Percentiles rank a stretch among this genome's conserved stretches.
Conservation (phyloP, 768 basidiomycete genomes). For the Boletellus sp. region DNA sequence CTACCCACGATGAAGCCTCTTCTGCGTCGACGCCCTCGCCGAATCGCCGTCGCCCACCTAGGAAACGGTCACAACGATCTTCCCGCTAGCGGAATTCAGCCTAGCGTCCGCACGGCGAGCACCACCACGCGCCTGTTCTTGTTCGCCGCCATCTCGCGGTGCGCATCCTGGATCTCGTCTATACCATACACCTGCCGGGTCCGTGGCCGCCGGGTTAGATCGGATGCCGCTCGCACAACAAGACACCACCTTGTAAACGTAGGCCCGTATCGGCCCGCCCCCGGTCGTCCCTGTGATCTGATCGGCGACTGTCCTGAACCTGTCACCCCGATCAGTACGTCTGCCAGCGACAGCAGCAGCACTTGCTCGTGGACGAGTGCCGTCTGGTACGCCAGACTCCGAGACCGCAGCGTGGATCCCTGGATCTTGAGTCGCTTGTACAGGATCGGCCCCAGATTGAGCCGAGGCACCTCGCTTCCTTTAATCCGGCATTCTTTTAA, state of each 20-base stretch:
- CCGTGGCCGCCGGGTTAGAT: constrained; percentile 12
- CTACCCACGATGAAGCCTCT: constrained; percentile 1
- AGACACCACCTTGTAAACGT: constrained; percentile 68
- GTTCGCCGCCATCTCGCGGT: constrained; percentile 80
- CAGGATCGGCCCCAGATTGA: constrained; percentile 65
- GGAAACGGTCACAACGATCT: constrained; percentile 28
- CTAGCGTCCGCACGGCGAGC: background rate
- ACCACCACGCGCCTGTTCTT: constrained; percentile 42
- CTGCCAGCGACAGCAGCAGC: too few species aligned
- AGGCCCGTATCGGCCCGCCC: constrained; percentile 60
- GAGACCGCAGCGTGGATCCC: constrained; percentile 81
- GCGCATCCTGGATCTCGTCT: constrained; percentile 75
- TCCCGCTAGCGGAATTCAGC: constrained; percentile 23
- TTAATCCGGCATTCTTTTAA: constrained; percentile 17
- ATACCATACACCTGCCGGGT: constrained; percentile 66
- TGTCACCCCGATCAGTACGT: constrained; percentile 21
- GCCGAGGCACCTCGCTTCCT: constrained; percentile 51
- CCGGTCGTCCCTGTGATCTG: constrained; percentile 58
- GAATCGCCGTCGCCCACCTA: constrained; percentile 16
- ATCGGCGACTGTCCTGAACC: constrained; percentile 55
- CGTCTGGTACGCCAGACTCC: constrained; percentile 71
- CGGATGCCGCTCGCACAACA: constrained; percentile 10
- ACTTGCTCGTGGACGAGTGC: constrained; percentile 59
- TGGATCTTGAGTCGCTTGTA: constrained; percentile 85
- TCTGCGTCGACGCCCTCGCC: background rate